These are phyloP conservation scores for Galerina marginata DNA, from an alignment of 768 basidiomycete species.

Conservation along the genomic window DNA sequence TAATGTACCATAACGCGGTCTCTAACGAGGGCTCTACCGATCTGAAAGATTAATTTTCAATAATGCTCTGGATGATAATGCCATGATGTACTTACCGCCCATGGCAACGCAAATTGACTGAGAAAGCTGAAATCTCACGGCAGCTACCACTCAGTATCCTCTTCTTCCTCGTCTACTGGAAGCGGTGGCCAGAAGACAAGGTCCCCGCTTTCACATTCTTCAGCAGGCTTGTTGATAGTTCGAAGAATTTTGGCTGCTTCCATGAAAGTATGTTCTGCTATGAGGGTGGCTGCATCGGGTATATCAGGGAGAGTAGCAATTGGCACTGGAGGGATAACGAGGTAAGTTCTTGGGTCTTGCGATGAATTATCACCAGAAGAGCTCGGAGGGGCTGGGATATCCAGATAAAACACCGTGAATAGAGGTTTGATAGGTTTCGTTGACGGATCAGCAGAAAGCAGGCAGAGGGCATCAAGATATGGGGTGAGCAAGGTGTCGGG, in stretches of 20 bases:
- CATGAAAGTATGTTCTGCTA: slow-evolving; percentile 52
- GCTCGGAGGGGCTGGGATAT: slow-evolving; percentile 35
- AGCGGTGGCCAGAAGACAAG: slow-evolving; percentile 45
- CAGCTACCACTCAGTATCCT: slow-evolving; percentile 32
- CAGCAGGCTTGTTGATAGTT: not conserved
- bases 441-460: slow-evolving; percentile 28
- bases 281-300: slow-evolving; percentile 58
- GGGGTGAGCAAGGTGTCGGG: slow-evolving; percentile 54
- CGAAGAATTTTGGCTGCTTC: slow-evolving; percentile 27
- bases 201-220: slow-evolving; percentile 25
- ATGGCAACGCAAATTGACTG: too few species aligned
- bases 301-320: slow-evolving; percentile 50
- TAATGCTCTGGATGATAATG: too few species aligned
- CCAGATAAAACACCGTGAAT: slow-evolving; percentile 62
- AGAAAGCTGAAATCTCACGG: not conserved
- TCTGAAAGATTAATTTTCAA: too few species aligned
- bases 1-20: too few species aligned
- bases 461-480: slow-evolving; percentile 58
- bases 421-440: slow-evolving; percentile 40
- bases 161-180: slow-evolving; percentile 35
- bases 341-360: slow-evolving; percentile 5
- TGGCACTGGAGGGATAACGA: slow-evolving; percentile 36
- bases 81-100: too few species aligned
- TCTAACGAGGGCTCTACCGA: too few species aligned
- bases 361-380: not conserved